Evolutionary conservation across 2,329 filamentous ascomycete genomes (phyloP).

Genomic region (Coleophoma eucalyptorum): DNA sequence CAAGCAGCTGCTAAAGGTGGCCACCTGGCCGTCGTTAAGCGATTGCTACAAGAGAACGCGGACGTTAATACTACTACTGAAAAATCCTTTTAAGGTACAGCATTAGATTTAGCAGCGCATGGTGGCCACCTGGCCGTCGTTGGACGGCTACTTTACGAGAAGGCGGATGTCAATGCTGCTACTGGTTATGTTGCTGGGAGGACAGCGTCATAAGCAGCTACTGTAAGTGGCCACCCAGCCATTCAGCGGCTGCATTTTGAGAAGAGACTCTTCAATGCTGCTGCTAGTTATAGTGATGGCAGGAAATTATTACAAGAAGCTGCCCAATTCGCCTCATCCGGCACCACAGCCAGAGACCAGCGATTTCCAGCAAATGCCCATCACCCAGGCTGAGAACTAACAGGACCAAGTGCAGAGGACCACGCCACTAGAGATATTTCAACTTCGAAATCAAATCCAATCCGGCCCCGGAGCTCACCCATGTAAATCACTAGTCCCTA

Average conservation of each 20-base stretch:
- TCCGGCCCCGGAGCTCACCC: no score
- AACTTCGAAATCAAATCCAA: no score
- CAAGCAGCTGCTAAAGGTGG: not conserved
- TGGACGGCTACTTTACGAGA: constrained; percentile 7
- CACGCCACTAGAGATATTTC: no score
- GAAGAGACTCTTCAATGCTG: no score
- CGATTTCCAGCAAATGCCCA: constrained; percentile 4
- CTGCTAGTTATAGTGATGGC: no score
- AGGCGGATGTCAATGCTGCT: constrained; percentile 1
- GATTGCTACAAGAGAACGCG: no score
- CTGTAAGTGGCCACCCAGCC: not conserved
- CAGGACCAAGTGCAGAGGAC: no score
- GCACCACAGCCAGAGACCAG: no score
- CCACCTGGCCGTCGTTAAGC: no score
- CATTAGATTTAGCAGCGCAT: constrained; percentile 9
- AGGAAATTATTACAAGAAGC: no score
- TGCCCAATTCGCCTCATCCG: no score
- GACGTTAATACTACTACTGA: not conserved
- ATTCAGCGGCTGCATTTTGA: not conserved
- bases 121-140: constrained; percentile 3
- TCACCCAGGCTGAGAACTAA: not conserved
- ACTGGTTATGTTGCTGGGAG: not conserved
- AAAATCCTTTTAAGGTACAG: constrained; percentile 4
- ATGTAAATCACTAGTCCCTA: no score
- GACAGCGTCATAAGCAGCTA: not conserved